phyloP scores from a whole-genome alignment of 176 grass and related monocot genomes.

The Eleusine coracana region DNA sequence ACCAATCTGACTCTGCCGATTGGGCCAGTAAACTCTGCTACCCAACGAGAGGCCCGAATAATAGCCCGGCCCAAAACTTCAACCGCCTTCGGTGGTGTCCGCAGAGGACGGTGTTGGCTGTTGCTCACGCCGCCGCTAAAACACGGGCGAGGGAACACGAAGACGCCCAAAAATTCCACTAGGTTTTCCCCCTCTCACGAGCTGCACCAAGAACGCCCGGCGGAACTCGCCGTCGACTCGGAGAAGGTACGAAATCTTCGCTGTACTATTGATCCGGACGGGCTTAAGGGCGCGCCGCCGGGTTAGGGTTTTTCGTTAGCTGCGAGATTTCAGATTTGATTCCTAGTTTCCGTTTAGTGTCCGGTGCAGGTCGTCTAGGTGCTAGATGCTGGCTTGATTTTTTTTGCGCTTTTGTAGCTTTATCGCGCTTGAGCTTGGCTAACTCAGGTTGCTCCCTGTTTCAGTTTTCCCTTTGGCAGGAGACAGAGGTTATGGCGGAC shows the following conservation, averaged over 20 bases:
- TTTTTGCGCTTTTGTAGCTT: not conserved
- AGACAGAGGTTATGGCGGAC: conserved; percentile 31
- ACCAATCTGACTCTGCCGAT: not conserved
- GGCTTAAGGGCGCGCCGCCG: not conserved
- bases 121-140: conserved; percentile 14
- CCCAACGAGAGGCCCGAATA: not conserved
- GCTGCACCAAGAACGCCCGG: not conserved
- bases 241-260: not conserved
- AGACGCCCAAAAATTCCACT: not conserved
- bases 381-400: not conserved
- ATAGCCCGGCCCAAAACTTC: not conserved
- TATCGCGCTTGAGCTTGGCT: conserved; percentile 4
- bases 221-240: not conserved
- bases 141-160: not conserved
- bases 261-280: not conserved
- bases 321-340: conserved; percentile 5
- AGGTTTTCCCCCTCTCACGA: not conserved
- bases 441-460: conserved; percentile 2
- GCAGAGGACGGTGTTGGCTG: not conserved
- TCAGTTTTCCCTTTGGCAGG: conserved; percentile 21
- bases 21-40: not conserved
- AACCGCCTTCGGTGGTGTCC: not conserved
- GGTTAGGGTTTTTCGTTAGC: conserved; percentile 5
- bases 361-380: not conserved
- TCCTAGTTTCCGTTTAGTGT: not conserved